Percentiles rank a stretch among this genome's conserved stretches.
These are phyloP conservation scores for Porpolomopsis calyptriformis DNA, from an alignment of 768 basidiomycete species.

Conservation along the genomic window DNA sequence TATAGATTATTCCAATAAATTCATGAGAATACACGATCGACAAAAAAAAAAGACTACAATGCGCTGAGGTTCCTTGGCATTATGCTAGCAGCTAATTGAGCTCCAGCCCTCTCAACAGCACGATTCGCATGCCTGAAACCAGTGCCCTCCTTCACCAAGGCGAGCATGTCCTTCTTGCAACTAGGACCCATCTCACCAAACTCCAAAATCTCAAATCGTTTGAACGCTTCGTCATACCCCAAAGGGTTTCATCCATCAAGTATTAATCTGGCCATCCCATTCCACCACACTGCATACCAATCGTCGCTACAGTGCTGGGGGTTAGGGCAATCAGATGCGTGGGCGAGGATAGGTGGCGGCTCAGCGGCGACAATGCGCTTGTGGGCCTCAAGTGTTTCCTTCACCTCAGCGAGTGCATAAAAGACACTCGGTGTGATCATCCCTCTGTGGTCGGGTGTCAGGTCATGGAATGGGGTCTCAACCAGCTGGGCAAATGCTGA, in stretches of 20 bases:
- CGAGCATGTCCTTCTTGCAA: neutral
- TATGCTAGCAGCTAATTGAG: no score
- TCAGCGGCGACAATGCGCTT: neutral
- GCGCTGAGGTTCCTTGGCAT: no score
- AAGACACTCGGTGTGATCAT: neutral
- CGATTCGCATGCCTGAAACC: neutral
- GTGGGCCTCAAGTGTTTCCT: neutral
- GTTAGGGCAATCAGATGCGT: neutral
- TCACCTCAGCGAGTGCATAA: neutral
- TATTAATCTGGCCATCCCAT: conserved; percentile 1
- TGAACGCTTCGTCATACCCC: conserved; percentile 2
- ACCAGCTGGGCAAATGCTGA: conserved; percentile 1
- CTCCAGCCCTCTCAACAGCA: neutral
- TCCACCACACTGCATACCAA: conserved; percentile 6
- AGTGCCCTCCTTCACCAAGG: neutral
- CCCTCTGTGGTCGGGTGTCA: neutral
- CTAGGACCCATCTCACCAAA: neutral
- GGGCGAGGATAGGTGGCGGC: neutral
- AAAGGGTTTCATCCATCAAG: neutral
- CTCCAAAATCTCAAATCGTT: neutral
- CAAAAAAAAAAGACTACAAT: no score
- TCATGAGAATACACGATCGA: no score
- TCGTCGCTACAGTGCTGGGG: neutral
- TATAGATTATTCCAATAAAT: no score
- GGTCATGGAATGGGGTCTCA: neutral